Conservation (phyloP, 1,284 basidiomycete genomes). For the Trichosporon sp. region DNA sequence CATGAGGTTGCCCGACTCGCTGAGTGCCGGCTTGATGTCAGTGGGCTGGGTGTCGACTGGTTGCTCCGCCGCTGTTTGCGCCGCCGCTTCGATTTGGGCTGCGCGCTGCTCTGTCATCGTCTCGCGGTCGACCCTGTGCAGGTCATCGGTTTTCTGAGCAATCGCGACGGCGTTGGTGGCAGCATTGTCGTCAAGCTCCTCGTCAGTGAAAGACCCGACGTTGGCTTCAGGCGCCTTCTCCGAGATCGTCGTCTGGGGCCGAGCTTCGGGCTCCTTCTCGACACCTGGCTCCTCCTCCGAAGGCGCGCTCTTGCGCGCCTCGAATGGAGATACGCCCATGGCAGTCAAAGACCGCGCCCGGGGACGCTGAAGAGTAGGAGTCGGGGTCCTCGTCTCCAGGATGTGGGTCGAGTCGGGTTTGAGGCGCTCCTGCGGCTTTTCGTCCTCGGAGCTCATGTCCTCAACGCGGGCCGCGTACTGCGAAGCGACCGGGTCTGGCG, state of each 20-base stretch:
- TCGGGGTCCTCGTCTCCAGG: neutral
- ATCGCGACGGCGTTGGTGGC: neutral
- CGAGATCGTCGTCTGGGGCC: too few species aligned
- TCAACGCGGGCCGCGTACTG: neutral
- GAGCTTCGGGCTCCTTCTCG: too few species aligned
- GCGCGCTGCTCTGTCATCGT: neutral
- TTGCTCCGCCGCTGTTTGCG: neutral
- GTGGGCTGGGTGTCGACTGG: neutral
- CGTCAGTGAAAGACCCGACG: neutral
- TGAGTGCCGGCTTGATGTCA: neutral
- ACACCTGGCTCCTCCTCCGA: too few species aligned
- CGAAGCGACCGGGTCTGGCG: neutral
- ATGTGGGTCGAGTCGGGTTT: neutral
- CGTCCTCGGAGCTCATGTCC: neutral
- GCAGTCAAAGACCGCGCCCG: neutral
- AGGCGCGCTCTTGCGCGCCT: too few species aligned
- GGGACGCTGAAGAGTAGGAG: neutral
- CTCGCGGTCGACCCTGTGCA: neutral
- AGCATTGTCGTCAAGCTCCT: neutral
- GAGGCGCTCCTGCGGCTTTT: neutral
- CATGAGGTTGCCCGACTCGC: too few species aligned
- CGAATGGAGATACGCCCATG: neutral
- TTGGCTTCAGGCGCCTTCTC: neutral
- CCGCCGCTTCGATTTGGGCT: neutral
- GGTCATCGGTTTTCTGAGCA: neutral